Conservation (phyloP, 371 early-diverging fungal genomes). For the Cladochytrium tenue region DNA sequence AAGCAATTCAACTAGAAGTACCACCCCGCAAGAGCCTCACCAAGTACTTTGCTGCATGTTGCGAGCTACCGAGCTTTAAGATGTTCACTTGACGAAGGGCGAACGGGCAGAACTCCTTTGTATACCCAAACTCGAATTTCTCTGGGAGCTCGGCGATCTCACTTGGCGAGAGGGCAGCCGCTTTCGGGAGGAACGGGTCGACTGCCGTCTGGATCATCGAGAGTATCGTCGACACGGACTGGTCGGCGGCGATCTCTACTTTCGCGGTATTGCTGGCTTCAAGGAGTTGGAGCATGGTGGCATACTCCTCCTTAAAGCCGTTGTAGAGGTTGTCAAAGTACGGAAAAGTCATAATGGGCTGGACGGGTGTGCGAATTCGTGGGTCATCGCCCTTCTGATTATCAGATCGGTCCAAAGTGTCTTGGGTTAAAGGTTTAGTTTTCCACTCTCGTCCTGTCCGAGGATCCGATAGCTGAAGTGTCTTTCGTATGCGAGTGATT, state of each 20-base stretch:
- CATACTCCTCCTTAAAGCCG: conserved; percentile 37
- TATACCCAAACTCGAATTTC: conserved; percentile 34
- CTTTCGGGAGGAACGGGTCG: conserved; percentile 50
- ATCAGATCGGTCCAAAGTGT: background rate
- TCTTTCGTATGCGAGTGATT: conserved; percentile 16
- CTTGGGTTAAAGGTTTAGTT: conserved; percentile 6
- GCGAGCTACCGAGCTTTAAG: conserved; percentile 33
- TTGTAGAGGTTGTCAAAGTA: conserved; percentile 44
- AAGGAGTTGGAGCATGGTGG: conserved; percentile 29
- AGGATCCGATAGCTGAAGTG: conserved; percentile 19
- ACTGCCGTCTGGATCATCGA: conserved; percentile 28
- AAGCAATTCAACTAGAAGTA: too few relatives aligned
- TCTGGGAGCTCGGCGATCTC: conserved; percentile 30
- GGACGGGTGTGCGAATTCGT: conserved; percentile 18
- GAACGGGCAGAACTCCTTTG: conserved; percentile 52
- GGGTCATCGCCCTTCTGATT: too few relatives aligned
- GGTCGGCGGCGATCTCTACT: conserved; percentile 28
- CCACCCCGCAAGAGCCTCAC: too few relatives aligned
- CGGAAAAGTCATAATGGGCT: conserved; percentile 25
- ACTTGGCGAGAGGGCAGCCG: conserved; percentile 28
- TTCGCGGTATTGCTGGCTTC: conserved; percentile 16
- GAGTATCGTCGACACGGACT: conserved; percentile 31
- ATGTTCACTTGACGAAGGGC: conserved; percentile 33
- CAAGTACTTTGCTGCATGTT: conserved; percentile 37
- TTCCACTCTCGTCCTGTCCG: conserved; percentile 23